Evolutionary conservation across 2,329 filamentous ascomycete species (phyloP).

Genomic region (Alternaria triticimaculans): DNA sequence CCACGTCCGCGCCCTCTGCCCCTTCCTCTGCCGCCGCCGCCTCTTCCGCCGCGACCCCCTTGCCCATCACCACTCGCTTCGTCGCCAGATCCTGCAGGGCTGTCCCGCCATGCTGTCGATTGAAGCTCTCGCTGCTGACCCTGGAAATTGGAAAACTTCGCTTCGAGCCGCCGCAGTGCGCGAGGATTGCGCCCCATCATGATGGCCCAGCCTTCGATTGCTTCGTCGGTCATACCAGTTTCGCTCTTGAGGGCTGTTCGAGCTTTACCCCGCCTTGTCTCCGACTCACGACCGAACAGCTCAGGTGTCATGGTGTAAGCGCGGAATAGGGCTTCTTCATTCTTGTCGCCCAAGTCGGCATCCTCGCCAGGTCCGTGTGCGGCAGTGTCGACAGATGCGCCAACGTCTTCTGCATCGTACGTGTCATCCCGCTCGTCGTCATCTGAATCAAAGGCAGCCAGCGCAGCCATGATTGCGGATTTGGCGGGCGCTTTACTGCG

Average conservation of each 20-base stretch:
- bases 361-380: conserved; percentile 59
- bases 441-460: conserved; percentile 88
- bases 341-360: conserved; percentile 62
- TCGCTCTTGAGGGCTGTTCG: conserved; percentile 72
- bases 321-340: conserved; percentile 76
- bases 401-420: conserved; percentile 91
- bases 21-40: conserved; percentile 45
- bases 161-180: conserved; percentile 72
- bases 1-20: conserved; percentile 45
- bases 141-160: conserved; percentile 69
- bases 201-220: conserved; percentile 90
- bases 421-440: conserved; percentile 98
- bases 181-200: conserved; percentile 80
- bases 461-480: conserved; percentile 84
- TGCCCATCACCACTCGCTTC: conserved; percentile 55
- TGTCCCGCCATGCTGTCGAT: conserved; percentile 66
- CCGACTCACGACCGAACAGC: conserved; percentile 74
- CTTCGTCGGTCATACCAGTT: conserved; percentile 90
- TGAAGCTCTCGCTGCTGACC: conserved; percentile 71
- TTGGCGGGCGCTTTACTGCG: conserved; percentile 72
- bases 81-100: conserved; percentile 61
- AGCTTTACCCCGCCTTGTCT: conserved; percentile 69
- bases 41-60: conserved; percentile 57
- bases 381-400: conserved; percentile 78
- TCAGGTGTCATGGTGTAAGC: conserved; percentile 70